phyloP scores from a whole-genome alignment of 371 early-diverging fungal genomes.

The Lichtheimia ramosa region DNA sequence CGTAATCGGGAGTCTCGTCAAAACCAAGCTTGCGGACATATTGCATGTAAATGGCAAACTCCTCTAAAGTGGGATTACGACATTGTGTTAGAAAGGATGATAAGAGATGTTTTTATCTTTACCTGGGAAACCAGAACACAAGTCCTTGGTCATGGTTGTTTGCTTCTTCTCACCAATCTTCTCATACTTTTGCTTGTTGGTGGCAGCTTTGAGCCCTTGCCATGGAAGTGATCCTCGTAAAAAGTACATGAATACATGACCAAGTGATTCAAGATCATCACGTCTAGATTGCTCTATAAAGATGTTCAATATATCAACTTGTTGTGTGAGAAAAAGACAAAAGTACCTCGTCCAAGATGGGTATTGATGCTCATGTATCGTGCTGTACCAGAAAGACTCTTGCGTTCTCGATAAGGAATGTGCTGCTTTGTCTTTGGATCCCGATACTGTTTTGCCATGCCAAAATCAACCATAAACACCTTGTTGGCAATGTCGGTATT shows the following conservation, averaged over 20 bases:
- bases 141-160: conserved; percentile 68
- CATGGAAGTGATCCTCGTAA: conserved; percentile 88
- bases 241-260: conserved; percentile 93
- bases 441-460: conserved; percentile 88
- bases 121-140: conserved; percentile 74
- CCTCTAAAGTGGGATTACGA: conserved; percentile 56
- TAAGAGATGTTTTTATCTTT: conserved; percentile 3
- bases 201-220: conserved; percentile 90
- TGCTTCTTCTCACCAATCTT: conserved; percentile 91
- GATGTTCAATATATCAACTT: neutral
- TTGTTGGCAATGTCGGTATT: conserved; percentile 47
- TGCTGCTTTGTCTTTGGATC: conserved; percentile 83
- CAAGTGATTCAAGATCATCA: conserved; percentile 92
- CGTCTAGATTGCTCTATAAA: conserved; percentile 82
- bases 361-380: conserved; percentile 93
- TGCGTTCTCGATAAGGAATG: conserved; percentile 80
- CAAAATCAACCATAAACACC: conserved; percentile 83
- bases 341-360: conserved; percentile 69
- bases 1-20: conserved; percentile 94
- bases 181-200: conserved; percentile 91
- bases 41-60: conserved; percentile 83
- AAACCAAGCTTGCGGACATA: conserved; percentile 89
- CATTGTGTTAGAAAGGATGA: neutral
- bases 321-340: neutral
- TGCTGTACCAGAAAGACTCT: conserved; percentile 89